Evolutionary conservation across 2,329 filamentous ascomycete genomes (phyloP).

Genomic region (Metarhizium rileyi): DNA sequence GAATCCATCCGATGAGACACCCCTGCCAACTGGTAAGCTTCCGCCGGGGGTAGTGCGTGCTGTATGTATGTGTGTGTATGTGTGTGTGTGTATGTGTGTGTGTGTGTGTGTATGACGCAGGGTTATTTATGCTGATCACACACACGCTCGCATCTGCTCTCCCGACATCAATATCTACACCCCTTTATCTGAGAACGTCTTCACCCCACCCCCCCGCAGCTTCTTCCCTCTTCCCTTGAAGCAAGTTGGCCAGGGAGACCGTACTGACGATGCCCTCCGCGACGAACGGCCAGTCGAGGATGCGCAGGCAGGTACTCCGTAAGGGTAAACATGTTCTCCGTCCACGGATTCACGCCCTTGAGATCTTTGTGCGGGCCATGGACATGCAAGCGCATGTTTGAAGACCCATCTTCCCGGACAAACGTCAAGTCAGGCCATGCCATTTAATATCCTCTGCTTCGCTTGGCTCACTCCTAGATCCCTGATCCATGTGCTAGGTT

Average conservation of each 20-base stretch:
- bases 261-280: neutral
- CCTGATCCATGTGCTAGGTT: slow-evolving; percentile 18
- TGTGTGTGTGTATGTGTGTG: slow-evolving; percentile 10
- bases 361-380: slow-evolving; percentile 17
- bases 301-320: neutral
- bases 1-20: slow-evolving; percentile 26
- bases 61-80: slow-evolving; percentile 11
- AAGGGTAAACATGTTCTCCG: no score
- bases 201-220: neutral
- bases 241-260: neutral
- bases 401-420: slow-evolving; percentile 10
- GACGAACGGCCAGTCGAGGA: neutral
- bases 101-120: slow-evolving; percentile 11
- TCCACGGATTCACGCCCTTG: neutral
- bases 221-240: neutral
- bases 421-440: neutral
- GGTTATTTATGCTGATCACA: slow-evolving; percentile 4
- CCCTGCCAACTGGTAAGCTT: slow-evolving; percentile 19
- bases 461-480: slow-evolving; percentile 27
- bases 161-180: neutral
- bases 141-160: neutral
- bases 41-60: no score
- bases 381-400: slow-evolving; percentile 24
- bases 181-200: neutral
- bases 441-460: slow-evolving; percentile 11